phyloP scores from a whole-genome alignment of 805 yeast species.

The Candida krabiensis region DNA sequence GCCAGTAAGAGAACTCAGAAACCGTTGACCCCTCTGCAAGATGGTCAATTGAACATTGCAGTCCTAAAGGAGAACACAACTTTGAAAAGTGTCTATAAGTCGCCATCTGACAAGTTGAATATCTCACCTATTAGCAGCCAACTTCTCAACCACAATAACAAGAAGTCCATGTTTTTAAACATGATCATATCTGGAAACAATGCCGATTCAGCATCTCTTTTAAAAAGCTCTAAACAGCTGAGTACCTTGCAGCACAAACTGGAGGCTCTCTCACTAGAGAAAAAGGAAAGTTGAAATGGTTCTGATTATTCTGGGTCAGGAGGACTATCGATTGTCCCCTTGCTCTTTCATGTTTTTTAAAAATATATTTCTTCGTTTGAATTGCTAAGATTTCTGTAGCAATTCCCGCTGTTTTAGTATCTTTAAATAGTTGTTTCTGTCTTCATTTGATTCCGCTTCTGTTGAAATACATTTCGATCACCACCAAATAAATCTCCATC shows the following conservation, averaged over 20 bases:
- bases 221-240: background rate
- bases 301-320: too few species aligned
- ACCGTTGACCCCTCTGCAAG: constrained; percentile 3
- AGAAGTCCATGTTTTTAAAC: constrained; percentile 11
- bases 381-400: too few species aligned
- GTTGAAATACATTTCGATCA: too few species aligned
- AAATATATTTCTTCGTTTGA: background rate
- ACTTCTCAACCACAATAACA: constrained; percentile 10
- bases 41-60: background rate
- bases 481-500: too few species aligned
- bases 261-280: constrained; percentile 16
- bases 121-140: constrained; percentile 20
- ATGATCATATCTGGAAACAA: background rate
- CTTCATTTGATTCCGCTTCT: too few species aligned
- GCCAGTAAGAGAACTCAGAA: constrained; percentile 1
- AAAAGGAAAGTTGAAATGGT: too few species aligned
- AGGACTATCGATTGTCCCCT: too few species aligned
- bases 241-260: constrained; percentile 12
- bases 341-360: too few species aligned
- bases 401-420: too few species aligned
- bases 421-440: too few species aligned
- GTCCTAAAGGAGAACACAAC: background rate
- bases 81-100: constrained; percentile 9
- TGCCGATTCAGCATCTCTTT: background rate
- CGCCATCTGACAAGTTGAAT: constrained; percentile 18